Evolutionary conservation across 1,139 yeast species (phyloP).

Genomic region (Geotrichum aggregatum): DNA sequence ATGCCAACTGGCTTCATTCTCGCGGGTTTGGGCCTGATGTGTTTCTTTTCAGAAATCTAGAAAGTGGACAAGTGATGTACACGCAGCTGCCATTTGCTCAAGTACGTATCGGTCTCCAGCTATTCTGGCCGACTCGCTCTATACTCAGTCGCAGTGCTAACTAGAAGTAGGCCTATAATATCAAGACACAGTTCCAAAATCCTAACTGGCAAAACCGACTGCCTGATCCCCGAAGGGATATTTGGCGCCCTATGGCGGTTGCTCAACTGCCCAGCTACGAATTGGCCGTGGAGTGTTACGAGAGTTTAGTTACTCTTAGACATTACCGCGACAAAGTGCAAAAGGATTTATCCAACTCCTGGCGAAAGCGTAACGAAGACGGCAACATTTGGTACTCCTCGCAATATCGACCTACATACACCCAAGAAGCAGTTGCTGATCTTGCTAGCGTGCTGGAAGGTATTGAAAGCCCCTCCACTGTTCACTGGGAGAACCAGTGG

Average conservation of each 20-base stretch:
- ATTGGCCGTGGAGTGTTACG: conserved; percentile 67
- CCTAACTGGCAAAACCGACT: conserved; percentile 88
- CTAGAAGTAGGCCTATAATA: conserved; percentile 50
- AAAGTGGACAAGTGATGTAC: conserved; percentile 83
- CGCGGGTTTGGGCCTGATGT: conserved; percentile 75
- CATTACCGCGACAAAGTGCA: conserved; percentile 61
- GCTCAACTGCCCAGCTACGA: conserved; percentile 64
- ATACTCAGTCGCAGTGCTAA: not conserved
- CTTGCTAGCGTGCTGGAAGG: conserved; percentile 66
- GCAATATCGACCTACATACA: conserved; percentile 82
- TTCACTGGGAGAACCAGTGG: conserved; percentile 84
- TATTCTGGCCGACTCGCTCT: not conserved
- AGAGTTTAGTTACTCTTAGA: conserved; percentile 69
- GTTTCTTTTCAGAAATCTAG: conserved; percentile 75
- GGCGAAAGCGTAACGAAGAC: conserved; percentile 69
- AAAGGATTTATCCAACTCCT: conserved; percentile 56
- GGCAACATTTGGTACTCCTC: conserved; percentile 81
- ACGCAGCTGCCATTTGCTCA: conserved; percentile 67
- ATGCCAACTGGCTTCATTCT: conserved; percentile 47
- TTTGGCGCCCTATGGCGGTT: conserved; percentile 90
- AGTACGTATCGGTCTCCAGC: conserved; percentile 18
- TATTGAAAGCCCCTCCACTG: conserved; percentile 46
- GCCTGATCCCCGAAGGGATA: conserved; percentile 72
- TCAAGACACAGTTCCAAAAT: conserved; percentile 58
- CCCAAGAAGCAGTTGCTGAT: conserved; percentile 92